Evolutionary conservation across 495 filamentous ascomycete species (phyloP), one percentile per base, ranked within the genome.

Genomic region (Penicillium lagena): DNA sequence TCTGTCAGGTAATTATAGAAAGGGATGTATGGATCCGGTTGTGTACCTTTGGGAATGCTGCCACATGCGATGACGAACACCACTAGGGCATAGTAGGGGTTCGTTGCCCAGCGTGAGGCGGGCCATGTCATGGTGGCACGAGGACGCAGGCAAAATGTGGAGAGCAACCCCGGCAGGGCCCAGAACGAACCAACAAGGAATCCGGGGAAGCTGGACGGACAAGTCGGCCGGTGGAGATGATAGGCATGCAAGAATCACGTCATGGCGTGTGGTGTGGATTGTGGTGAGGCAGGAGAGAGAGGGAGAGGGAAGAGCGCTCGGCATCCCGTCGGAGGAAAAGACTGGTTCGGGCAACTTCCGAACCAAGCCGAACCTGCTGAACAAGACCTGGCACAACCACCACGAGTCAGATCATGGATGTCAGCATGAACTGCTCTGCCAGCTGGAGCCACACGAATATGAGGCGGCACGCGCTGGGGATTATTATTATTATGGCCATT

Each of bases 21-120:
- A 10, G 12, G 30, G 36, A 39, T 22, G 22, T 22, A 14, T 29
- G 22, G 32, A 27, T 12, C 30, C 12, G 28, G 30, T 29, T 28
- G 17, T 39, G 15, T 42, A 71, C 70, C 70, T 61, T 73, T 72
- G 6, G 68, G 66, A 37, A 71, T 73, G 45, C 62, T 56, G 7
- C 70, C 67, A 40, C 67, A 69, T 1, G 68, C 67, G 11, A 71
- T 64, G 35, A 66, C 59, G 34, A 59, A 41, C 41, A 73, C 55
- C 13, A 71, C 61, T 22, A 69, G 52, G 31, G 64, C 62, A 53
- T 63, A 71, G 44, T 59, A 70, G 9, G 66, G 65, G 54, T 51
- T 62, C 13, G 64, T 69, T 38, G 57, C 58, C 60, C 67, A 68
- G 39, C 65, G 56, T n/a, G 63, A 64, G 22, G 0, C 22, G 22